Evolutionary conservation across 164 flowering plant species (phyloP).

Genomic region (Nymphaea colorata): DNA sequence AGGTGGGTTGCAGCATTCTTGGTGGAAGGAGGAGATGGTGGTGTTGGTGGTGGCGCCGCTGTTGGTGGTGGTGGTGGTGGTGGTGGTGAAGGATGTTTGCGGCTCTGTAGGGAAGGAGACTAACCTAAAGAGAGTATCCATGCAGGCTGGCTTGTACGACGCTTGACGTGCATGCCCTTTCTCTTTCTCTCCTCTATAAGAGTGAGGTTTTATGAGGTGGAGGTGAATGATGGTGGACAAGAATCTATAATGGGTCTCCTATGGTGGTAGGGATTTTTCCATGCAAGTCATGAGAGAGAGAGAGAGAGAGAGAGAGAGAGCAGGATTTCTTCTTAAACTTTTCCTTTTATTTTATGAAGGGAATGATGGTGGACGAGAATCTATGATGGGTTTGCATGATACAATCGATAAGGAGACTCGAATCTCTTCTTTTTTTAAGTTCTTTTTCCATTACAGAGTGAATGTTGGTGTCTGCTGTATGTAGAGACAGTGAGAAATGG

Average conservation of each 20-base stretch:
- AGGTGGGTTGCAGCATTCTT: slow-evolving; percentile 62
- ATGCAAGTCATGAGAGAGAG: too few relatives aligned
- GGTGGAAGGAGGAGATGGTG: slow-evolving; percentile 1
- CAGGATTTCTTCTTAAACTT: too few relatives aligned
- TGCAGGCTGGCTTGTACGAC: slow-evolving; percentile 8
- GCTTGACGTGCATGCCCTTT: neutral
- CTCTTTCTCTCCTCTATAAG: neutral
- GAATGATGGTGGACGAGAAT: neutral
- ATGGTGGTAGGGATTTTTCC: too few relatives aligned
- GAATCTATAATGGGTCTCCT: neutral
- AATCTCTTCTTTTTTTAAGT: neutral
- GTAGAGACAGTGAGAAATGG: neutral
- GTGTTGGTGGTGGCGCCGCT: neutral
- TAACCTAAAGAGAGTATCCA: slow-evolving; percentile 93
- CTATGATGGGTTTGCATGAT: neutral
- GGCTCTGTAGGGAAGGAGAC: slow-evolving; percentile 43
- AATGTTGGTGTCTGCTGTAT: too few relatives aligned
- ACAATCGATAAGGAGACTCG: neutral
- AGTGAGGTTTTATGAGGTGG: neutral
- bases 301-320: too few relatives aligned
- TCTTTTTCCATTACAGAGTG: too few relatives aligned
- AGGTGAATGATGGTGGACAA: neutral
- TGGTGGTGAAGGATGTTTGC: slow-evolving; percentile 9
- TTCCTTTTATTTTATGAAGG: neutral
- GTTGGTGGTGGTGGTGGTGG: slow-evolving; percentile 7